Base-by-base conservation (phyloP, 2,329 filamentous ascomycete genomes). In the Penicillium oxalicum region DNA sequence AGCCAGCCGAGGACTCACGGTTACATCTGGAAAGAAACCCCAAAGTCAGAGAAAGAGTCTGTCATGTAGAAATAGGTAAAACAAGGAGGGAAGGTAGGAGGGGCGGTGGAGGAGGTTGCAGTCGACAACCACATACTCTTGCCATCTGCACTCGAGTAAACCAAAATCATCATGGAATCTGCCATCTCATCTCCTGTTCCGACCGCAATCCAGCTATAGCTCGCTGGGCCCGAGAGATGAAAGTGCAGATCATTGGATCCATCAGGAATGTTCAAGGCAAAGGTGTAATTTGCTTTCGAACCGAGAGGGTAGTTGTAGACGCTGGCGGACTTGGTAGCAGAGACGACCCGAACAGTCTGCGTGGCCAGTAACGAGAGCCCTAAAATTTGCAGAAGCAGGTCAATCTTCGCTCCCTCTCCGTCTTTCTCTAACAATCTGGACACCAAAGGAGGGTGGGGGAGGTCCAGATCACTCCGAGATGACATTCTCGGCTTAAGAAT, bases 251-350 rank as follows among this genome's bases (percentile, higher is more conserved):
- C 54, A 34, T 50, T 45, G 8, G 59, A 60, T 37, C 51, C 48
- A 28, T 59, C 49, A 8, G 60, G 56, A 25, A 62, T 43, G 43
- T 60, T 61, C 18, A 62, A 40, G 9, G 59, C 57, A 39, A 61
- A 61, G 4, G 55, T 55, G 36, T 51, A 60, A 29, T 57, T 53
- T 2, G 50, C 46, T 11, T 45, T 49, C n/a, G 27, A 44, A 12
- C 47, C 33, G 2, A 58, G 40, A 9, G 57, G 51, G 8, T 52
- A 39, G 28, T 49, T 52, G 43, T 58, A 60, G 11, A 55, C 49
- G 48, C 50, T 53, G 6, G 42, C 75, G 11, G 75, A 74, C 75
- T 42, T 39, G 2, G 48, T 25, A 4, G n/a, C 25, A 13, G 42
- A 41, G 6, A 25, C 24, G 24, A 42, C 47, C 25, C n/a, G 37